Evolutionary conservation across 164 flowering plant genomes (phyloP), one percentile per base, ranked within the genome.

Genomic region (Aristolochia californica): DNA sequence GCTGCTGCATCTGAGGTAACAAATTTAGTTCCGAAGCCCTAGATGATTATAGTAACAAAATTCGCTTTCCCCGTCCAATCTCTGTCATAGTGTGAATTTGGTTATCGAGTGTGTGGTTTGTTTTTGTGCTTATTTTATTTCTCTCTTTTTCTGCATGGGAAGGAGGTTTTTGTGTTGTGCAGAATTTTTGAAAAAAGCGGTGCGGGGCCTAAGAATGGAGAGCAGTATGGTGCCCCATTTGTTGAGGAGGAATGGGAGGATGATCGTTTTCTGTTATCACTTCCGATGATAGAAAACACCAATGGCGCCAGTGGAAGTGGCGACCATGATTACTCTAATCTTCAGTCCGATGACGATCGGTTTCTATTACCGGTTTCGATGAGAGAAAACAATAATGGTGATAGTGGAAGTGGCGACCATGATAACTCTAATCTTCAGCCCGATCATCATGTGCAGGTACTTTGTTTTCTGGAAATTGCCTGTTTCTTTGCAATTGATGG

Each of bases 141-240:
- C 43, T 14, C 9, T 43, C 9, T 0, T n/a, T 56, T 30, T 38
- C 23, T 20, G 34, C 45, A 2, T 21, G 53, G 40, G 66, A 26
- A 76, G 80, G 77, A 67, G 55, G 62, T 69, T 1, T 76, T 56
- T 57, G 71, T 69, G 51, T 49, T 69, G 26, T 74, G 77, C 58
- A 64, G 77, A 48, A 56, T 74, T 48, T 70, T 70, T 54, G 65
- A 65, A 67, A 74, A 74, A 60, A 74, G 74, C 18, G 77, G 77
- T 3, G 11, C 72, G 2, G 85, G 85, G 16, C 85, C 85, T 1
- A 79, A 76, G 62, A 80, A 74, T 71, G 82, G 85, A 2, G 82
- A 78, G 56, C 75, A 75, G 27, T 80, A 80, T 56, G 85, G 82
- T 25, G 80, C 80, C 2, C 85, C 85, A 12, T 76, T 80, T 44